Evolutionary conservation across 371 early-diverging fungal species (phyloP).

Genomic region (Rhizopus microsporus): DNA sequence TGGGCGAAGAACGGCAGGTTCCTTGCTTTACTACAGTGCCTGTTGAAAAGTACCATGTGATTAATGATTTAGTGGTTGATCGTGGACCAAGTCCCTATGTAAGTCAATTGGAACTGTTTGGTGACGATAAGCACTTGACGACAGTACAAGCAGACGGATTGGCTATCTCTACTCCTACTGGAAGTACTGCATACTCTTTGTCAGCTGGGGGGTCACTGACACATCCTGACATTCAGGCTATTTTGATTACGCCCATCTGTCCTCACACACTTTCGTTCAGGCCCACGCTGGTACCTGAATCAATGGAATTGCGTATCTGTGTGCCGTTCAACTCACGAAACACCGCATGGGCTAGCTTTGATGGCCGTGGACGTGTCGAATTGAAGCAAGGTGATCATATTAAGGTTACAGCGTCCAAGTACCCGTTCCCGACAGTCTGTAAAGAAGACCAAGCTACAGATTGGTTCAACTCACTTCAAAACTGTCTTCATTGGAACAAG

Average conservation of each 20-base stretch:
- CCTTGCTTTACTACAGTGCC: conserved; percentile 54
- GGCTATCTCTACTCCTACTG: conserved; percentile 92
- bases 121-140: conserved; percentile 82
- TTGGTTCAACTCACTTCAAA: conserved; percentile 82
- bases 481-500: conserved; percentile 86
- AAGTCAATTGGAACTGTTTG: conserved; percentile 88
- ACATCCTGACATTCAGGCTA: conserved; percentile 92
- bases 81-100: conserved; percentile 91
- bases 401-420: conserved; percentile 80
- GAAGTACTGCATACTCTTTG: conserved; percentile 95
- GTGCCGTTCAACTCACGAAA: conserved; percentile 77
- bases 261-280: conserved; percentile 94
- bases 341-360: conserved; percentile 88
- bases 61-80: conserved; percentile 88
- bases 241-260: conserved; percentile 94
- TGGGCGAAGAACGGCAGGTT: conserved; percentile 36
- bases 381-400: conserved; percentile 88
- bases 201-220: conserved; percentile 94
- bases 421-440: conserved; percentile 89
- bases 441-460: conserved; percentile 73
- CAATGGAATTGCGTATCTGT: conserved; percentile 80
- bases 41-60: conserved; percentile 62
- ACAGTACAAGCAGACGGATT: conserved; percentile 91
- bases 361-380: conserved; percentile 89
- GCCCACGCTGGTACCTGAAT: conserved; percentile 93